phyloP scores from a whole-genome alignment of 305 asterid species.

The Lippia alba region DNA sequence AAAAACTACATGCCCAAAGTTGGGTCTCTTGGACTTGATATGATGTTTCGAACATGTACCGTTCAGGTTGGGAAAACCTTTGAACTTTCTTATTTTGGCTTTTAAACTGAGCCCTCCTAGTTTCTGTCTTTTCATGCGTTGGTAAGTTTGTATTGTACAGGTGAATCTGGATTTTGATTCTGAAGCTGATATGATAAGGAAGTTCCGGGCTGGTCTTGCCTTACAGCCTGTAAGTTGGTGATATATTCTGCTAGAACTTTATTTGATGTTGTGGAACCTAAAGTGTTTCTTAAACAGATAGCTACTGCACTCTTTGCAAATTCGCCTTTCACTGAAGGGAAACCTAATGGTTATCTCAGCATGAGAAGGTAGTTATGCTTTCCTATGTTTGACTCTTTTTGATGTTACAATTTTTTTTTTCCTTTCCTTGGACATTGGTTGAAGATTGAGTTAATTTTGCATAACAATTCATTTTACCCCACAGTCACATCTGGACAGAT shows the following conservation, averaged over 20 bases:
- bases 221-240: slow-evolving; percentile 53
- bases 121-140: not conserved
- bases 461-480: not conserved
- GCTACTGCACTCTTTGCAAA: slow-evolving; percentile 75
- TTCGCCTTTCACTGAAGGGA: slow-evolving; percentile 85
- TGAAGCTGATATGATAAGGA: slow-evolving; percentile 61
- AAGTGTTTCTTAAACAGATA: slow-evolving; percentile 61
- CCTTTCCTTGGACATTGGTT: not conserved
- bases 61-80: slow-evolving; percentile 70
- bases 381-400: slow-evolving; percentile 20
- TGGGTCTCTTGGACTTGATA: slow-evolving; percentile 94
- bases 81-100: slow-evolving; percentile 13
- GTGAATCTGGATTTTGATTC: slow-evolving; percentile 80
- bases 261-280: slow-evolving; percentile 29
- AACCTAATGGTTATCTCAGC: slow-evolving; percentile 65
- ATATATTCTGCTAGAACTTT: not conserved
- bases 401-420: not conserved
- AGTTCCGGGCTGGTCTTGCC: slow-evolving; percentile 59
- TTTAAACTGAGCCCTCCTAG: not conserved
- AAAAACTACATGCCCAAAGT: slow-evolving; percentile 95
- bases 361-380: slow-evolving; percentile 63
- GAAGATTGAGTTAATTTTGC: not conserved
- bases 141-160: slow-evolving; percentile 44
- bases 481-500: slow-evolving; percentile 79
- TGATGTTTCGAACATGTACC: slow-evolving; percentile 94